These are phyloP conservation scores for Collariella sp. DNA, from an alignment of 495 filamentous ascomycete genomes.

Conservation along the genomic window DNA sequence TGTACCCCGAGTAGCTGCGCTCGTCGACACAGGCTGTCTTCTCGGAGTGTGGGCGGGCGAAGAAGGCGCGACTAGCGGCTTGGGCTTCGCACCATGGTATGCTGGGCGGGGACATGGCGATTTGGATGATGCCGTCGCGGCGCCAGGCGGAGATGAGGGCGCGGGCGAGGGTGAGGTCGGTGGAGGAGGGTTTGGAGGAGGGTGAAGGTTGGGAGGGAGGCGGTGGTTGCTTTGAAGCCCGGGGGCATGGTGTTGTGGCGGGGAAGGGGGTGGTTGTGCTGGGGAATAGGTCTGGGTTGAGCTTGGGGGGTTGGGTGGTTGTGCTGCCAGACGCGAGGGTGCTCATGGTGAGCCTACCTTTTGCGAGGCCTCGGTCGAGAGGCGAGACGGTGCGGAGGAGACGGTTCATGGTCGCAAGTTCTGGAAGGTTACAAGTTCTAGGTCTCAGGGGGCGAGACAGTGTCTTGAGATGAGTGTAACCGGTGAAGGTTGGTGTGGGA, in stretches of 20 bases:
- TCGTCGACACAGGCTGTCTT: constrained; percentile 38
- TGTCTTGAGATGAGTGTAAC: too few species aligned
- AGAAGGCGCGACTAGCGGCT: constrained; percentile 31
- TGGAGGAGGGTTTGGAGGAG: constrained; percentile 24
- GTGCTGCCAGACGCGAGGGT: neutral
- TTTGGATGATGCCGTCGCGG: constrained; percentile 37
- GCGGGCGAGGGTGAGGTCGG: constrained; percentile 26
- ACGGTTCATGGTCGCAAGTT: too few species aligned
- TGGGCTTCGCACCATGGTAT: constrained; percentile 20
- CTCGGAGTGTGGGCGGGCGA: constrained; percentile 21
- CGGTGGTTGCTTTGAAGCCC: constrained; percentile 26
- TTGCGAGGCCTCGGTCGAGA: too few species aligned
- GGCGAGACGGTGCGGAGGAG: too few species aligned
- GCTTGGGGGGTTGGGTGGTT: neutral
- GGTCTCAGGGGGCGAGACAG: too few species aligned
- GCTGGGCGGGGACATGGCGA: constrained; percentile 26
- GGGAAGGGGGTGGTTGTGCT: neutral
- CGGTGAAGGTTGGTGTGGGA: too few species aligned
- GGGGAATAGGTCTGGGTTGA: neutral
- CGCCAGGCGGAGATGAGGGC: constrained; percentile 34
- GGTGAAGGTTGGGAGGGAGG: constrained; percentile 28
- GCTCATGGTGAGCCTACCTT: too few species aligned
- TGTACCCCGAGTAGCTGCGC: constrained; percentile 39
- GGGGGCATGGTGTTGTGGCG: constrained; percentile 30
- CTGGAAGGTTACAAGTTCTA: too few species aligned